Base-by-base conservation (phyloP, 345 rosid species). In the Garcia nutans region DNA sequence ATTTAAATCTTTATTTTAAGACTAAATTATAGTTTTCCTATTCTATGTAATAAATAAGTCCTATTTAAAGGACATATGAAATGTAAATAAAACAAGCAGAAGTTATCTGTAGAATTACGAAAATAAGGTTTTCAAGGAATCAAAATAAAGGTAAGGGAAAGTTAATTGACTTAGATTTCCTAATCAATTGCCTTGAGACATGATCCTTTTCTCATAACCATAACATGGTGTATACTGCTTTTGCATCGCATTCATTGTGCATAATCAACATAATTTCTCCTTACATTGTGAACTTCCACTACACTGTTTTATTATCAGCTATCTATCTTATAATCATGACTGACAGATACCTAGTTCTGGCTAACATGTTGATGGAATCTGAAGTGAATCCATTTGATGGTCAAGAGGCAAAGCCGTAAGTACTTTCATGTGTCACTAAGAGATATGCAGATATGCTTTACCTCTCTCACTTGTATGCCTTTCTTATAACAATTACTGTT, bases 291-390 rank as follows among this genome's bases (percentile, higher is more conserved):
- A 72, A 55, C 68, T 57, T 10, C 54, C 56, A 47, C 23, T 61
- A 31, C 15, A n/a, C 22, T 17, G 15, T 61, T 47, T 65, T 76
- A n/a, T 33, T 23, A 33, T 70, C 31, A 28, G 49, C 8, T 73
- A 42, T 62, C 47, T 10, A 63, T 70, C 24, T 59, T 47, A 49
- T 45, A 7, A 22, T 45, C 33, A n/a, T n/a, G 57, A 4, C 59
- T 69, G 76, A 57, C 86, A 96, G 99, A 78, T 96, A 96, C 82
- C 87, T 93, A 84, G 99, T 96, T 85, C 87, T 96, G 76, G 99
- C 99, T 33, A 96, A 96, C 79, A 96, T 96, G 99, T 87, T 96
- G 87, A 96, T 96, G 99, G 99, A 93, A 81, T 96, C 98, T n/a
- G 93, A 93, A 88, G 99, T 96, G 65, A 93, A 96, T 81, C 99